A percentile compares a stretch with the other conserved stretches of the same genome.
phyloP scores from a whole-genome alignment of 192 early-diverging fungal species.

The Coemansia umbellata region DNA sequence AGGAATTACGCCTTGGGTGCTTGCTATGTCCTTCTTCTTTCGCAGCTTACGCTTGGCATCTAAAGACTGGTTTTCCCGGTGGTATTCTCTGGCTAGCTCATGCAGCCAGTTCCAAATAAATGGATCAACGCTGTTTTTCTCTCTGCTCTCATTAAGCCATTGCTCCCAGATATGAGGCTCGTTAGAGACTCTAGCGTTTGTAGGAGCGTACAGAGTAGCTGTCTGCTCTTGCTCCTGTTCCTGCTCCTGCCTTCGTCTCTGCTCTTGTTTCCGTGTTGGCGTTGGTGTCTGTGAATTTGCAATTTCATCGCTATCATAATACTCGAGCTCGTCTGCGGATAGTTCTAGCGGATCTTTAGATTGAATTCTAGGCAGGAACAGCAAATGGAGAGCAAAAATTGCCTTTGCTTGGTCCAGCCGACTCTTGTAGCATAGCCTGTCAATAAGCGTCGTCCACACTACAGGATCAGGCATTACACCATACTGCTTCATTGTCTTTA shows the following conservation, averaged over 20 bases:
- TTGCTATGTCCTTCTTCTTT: background rate
- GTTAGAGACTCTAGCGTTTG: background rate
- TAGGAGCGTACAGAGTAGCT: slow-evolving; percentile 4
- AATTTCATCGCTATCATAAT: too few relatives aligned
- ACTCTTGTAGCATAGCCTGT: slow-evolving; percentile 16
- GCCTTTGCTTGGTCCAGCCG: slow-evolving; percentile 6
- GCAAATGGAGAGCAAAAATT: slow-evolving; percentile 30
- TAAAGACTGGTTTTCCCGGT: background rate
- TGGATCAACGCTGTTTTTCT: background rate
- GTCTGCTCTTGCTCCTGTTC: too few relatives aligned
- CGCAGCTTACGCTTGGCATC: background rate
- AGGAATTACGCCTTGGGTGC: background rate
- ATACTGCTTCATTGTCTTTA: slow-evolving; percentile 8
- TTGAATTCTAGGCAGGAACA: too few relatives aligned
- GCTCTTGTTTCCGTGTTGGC: background rate
- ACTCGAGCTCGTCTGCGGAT: too few relatives aligned
- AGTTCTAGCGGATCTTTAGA: too few relatives aligned
- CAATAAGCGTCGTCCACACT: slow-evolving; percentile 26
- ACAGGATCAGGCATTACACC: slow-evolving; percentile 13
- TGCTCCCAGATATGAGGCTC: slow-evolving; percentile 20
- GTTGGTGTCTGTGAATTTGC: too few relatives aligned
- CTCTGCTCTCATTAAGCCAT: slow-evolving; percentile 3
- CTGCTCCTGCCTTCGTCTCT: background rate
- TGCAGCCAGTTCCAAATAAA: slow-evolving; percentile 10
- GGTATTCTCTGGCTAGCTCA: slow-evolving; percentile 12